Evolutionary conservation across 2,329 filamentous ascomycete species (phyloP), one percentile per base, ranked within the genome.

Genomic region (Tolypocladium ophioglossoides): DNA sequence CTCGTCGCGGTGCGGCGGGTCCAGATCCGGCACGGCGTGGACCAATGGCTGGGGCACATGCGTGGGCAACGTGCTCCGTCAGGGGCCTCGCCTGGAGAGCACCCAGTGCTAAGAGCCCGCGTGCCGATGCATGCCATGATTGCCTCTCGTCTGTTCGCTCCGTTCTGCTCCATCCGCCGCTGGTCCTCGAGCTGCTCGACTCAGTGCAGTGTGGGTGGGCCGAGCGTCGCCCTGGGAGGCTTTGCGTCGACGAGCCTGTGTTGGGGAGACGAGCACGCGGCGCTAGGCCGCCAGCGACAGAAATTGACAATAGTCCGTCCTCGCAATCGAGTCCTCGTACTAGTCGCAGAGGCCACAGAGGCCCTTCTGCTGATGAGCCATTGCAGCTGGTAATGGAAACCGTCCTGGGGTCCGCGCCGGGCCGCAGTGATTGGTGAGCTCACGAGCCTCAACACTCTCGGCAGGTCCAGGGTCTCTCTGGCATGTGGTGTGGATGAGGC

Each of bases 41-140:
- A 58, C 72, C 72, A 74, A 74, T 74, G 63, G 62, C 67, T 73
- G 64, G 63, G 63, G 66, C 72, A 74, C 72, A 74, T 74, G 71
- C 56, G 59, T 55, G 52, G 58, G 52, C 52, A 57, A 60, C 54
- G 59, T 64, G 59, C 56, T 51, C 59, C 58, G 58, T 58, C 58
- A 63, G 59, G 66, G 61, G 51, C 48, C 54, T 57, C 41, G 22
- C 5, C 12, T 37, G 37, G 39, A 22, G 22, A 24, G 24, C 41
- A 24, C 41, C 22, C 24, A 6, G 3, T 27, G 27, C 24, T 22
- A 24, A 24, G 6, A 24, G 20, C 41, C 41, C 12, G 12, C 7
- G 22, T 46, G 41, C 41, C 41, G 41, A 47, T 32, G 27, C 16
- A 47, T 32, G 27, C 16, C 44, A 32, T 30, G 44, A 12, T 10